Percentiles rank a stretch among this genome's conserved stretches.
phyloP scores from a whole-genome alignment of 257 asterid genomes.

The Striga asiatica region DNA sequence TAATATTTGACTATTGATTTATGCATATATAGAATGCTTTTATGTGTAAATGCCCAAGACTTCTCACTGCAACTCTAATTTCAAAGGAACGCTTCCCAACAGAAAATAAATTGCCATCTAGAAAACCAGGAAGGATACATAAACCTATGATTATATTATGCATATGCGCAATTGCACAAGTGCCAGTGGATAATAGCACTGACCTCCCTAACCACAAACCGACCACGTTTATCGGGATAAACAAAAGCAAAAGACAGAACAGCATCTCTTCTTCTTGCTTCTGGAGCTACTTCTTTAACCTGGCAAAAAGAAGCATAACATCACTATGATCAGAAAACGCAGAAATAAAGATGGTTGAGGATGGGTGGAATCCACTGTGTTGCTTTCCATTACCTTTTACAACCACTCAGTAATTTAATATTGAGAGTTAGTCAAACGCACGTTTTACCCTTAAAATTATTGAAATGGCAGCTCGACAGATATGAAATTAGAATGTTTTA shows the following conservation, averaged over 20 bases:
- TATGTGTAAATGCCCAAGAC: not conserved
- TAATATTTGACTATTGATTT: too few species aligned
- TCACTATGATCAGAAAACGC: not conserved
- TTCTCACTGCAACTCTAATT: not conserved
- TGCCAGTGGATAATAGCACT: too few species aligned
- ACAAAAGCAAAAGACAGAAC: slow-evolving; percentile 79
- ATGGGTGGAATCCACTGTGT: not conserved
- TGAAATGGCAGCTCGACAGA: not conserved
- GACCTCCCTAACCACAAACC: slow-evolving; percentile 80
- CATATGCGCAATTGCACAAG: not conserved
- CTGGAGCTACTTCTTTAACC: slow-evolving; percentile 97
- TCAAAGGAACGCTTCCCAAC: too few species aligned
- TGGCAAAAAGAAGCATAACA: slow-evolving; percentile 16
- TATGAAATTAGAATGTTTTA: not conserved
- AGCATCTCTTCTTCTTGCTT: slow-evolving; percentile 89
- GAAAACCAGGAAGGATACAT: too few species aligned
- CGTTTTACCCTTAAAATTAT: not conserved
- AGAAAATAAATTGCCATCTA: too few species aligned
- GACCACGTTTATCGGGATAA: slow-evolving; percentile 77
- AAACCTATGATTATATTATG: too few species aligned
- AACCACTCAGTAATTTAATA: not conserved
- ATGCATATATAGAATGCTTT: too few species aligned
- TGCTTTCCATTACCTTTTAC: not conserved
- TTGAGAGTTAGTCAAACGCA: not conserved
- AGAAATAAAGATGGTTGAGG: not conserved